A percentile compares a stretch with the other conserved stretches of the same genome.
phyloP scores from a whole-genome alignment of 2,329 filamentous ascomycete species.

The Pseudonectria buxi region DNA sequence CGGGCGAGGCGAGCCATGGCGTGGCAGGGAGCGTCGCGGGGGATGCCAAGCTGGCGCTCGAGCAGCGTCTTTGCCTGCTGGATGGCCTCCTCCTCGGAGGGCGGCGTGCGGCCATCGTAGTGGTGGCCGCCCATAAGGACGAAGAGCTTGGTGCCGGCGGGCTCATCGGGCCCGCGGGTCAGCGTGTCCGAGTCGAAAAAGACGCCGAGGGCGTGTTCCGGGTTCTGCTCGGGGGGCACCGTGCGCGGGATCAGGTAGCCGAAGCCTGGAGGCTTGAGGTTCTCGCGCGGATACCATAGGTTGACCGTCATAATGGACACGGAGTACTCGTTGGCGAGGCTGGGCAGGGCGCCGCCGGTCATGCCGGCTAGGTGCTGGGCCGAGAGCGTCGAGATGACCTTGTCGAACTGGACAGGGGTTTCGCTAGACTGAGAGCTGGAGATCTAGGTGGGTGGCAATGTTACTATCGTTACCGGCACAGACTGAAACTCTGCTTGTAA shows the following conservation, averaged over 20 bases:
- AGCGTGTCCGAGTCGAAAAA: constrained; percentile 74
- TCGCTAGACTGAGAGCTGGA: constrained; percentile 6
- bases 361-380: constrained; percentile 37
- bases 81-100: constrained; percentile 59
- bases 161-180: constrained; percentile 43
- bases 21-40: constrained; percentile 48
- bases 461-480: no score
- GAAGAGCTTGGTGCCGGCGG: constrained; percentile 74
- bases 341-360: constrained; percentile 34
- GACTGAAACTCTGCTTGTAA: no score
- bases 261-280: constrained; percentile 65
- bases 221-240: constrained; percentile 64
- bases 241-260: constrained; percentile 85
- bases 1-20: constrained; percentile 50
- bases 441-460: constrained; percentile 6
- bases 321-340: constrained; percentile 49
- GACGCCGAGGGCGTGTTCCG: constrained; percentile 79
- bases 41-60: constrained; percentile 67
- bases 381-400: constrained; percentile 60
- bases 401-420: constrained; percentile 34
- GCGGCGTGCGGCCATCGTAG: constrained; percentile 50
- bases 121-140: constrained; percentile 94
- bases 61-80: constrained; percentile 64
- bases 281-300: constrained; percentile 66
- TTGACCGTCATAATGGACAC: constrained; percentile 91